Percentiles rank a stretch among this genome's conserved stretches.
These are phyloP conservation scores for Perkinsus chesapeaki DNA, from an alignment of 169 alveolate species.

Conservation along the genomic window DNA sequence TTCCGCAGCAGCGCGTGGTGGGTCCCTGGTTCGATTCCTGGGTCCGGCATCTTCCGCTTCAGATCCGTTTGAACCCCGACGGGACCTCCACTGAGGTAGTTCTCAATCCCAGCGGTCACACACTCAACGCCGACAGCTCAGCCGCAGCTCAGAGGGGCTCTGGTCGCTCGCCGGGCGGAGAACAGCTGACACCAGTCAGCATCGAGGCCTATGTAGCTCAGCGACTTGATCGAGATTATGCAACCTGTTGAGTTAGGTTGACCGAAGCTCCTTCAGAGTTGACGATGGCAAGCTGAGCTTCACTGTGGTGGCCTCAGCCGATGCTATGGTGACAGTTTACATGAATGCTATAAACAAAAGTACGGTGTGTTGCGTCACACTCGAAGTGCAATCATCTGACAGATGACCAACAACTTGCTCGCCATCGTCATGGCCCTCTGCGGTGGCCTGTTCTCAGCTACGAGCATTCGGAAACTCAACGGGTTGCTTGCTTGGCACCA, in stretches of 20 bases:
- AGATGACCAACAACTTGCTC: background rate
- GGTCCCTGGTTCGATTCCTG: background rate
- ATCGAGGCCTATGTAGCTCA: background rate
- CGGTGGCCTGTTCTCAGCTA: background rate
- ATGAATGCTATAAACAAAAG: background rate
- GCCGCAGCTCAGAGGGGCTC: background rate
- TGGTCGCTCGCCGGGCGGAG: background rate
- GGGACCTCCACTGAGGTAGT: background rate
- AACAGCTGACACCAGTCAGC: background rate
- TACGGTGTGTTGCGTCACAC: background rate
- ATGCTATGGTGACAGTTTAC: background rate
- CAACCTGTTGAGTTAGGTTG: background rate
- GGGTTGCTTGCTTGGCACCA: background rate
- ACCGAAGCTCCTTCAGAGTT: background rate
- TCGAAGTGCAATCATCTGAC: background rate
- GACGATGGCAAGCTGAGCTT: background rate
- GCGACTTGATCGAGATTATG: background rate
- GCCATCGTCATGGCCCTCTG: background rate
- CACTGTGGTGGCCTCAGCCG: background rate
- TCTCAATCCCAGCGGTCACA: background rate
- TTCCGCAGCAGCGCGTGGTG: background rate
- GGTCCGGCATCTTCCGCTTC: background rate
- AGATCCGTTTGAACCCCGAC: background rate
- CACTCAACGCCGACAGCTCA: background rate
- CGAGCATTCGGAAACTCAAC: background rate